Evolutionary conservation across 352 stramenopile species (phyloP).

Genomic region (Plasmopara muralis): DNA sequence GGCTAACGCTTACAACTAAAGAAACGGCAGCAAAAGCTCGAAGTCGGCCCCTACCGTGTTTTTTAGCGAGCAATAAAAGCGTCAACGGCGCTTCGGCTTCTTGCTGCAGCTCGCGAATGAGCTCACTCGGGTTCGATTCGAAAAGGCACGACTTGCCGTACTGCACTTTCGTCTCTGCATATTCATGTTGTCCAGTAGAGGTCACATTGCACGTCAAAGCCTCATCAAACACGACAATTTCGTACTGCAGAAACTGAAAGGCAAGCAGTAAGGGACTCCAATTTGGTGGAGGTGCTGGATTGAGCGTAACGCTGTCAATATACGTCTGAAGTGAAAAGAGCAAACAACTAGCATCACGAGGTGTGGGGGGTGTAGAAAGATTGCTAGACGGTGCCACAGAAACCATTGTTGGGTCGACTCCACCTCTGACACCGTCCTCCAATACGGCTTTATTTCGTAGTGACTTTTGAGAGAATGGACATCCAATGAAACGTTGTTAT

Average conservation of each 20-base stretch:
- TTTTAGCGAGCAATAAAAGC: slow-evolving; percentile 30
- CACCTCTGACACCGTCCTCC: no score
- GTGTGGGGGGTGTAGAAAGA: background rate
- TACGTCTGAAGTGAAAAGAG: slow-evolving; percentile 48
- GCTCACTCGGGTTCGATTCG: slow-evolving; percentile 21
- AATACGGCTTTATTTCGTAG: no score
- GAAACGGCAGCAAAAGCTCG: slow-evolving; percentile 29
- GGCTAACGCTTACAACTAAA: slow-evolving; percentile 22
- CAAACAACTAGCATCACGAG: slow-evolving; percentile 1
- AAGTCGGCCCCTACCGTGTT: slow-evolving; percentile 29
- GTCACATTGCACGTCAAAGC: background rate
- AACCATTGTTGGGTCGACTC: background rate
- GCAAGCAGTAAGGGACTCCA: slow-evolving; percentile 19
- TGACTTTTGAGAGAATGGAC: background rate
- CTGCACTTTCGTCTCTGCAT: slow-evolving; percentile 10
- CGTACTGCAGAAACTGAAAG: slow-evolving; percentile 46
- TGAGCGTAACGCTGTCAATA: slow-evolving; percentile 17
- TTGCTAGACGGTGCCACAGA: slow-evolving; percentile 6
- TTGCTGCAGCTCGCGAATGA: slow-evolving; percentile 24
- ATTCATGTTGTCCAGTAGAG: background rate
- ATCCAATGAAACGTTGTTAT: background rate
- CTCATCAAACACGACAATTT: slow-evolving; percentile 43
- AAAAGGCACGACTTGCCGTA: slow-evolving; percentile 54
- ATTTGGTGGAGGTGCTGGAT: background rate
- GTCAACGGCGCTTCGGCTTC: slow-evolving; percentile 23